Evolutionary conservation across 73 alveolate genomes (phyloP).

Genomic region (Paramecium caudatum): DNA sequence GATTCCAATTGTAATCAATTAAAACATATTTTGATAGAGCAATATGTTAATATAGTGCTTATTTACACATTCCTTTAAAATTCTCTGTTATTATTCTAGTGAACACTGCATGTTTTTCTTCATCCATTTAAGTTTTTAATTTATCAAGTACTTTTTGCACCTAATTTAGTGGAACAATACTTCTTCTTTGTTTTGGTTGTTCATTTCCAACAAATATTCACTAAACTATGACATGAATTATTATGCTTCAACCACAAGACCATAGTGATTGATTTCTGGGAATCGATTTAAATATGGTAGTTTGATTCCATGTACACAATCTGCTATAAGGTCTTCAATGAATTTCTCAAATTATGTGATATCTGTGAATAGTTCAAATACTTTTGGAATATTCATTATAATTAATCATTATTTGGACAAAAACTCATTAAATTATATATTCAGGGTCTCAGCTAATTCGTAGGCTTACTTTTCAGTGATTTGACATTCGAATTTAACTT

Average conservation of each 20-base stretch:
- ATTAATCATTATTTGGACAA: neutral
- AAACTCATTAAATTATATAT: conserved; percentile 27
- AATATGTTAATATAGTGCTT: conserved; percentile 24
- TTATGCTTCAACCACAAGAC: conserved; percentile 11
- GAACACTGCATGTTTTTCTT: conserved; percentile 33
- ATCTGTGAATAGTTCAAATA: conserved; percentile 45
- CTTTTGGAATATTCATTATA: conserved; percentile 47
- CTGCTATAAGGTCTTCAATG: conserved; percentile 66
- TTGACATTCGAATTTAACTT: conserved; percentile 50
- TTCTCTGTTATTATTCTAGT: conserved; percentile 47
- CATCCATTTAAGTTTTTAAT: conserved; percentile 39
- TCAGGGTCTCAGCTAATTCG: neutral
- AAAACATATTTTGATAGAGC: conserved; percentile 49
- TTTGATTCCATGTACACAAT: conserved; percentile 66
- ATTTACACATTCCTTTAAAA: conserved; percentile 50
- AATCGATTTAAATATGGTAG: conserved; percentile 30
- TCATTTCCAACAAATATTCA: conserved; percentile 39
- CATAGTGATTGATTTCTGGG: conserved; percentile 40
- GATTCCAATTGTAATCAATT: conserved; percentile 64
- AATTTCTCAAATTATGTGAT: conserved; percentile 13
- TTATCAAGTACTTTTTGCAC: conserved; percentile 50
- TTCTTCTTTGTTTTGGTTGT: conserved; percentile 35
- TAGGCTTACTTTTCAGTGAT: conserved; percentile 53
- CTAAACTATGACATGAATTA: conserved; percentile 46
- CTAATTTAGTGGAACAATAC: neutral